A percentile compares a stretch with the other conserved stretches of the same genome.
Conservation (phyloP, 129 eudicot species). For the Kitagawia praeruptora region DNA sequence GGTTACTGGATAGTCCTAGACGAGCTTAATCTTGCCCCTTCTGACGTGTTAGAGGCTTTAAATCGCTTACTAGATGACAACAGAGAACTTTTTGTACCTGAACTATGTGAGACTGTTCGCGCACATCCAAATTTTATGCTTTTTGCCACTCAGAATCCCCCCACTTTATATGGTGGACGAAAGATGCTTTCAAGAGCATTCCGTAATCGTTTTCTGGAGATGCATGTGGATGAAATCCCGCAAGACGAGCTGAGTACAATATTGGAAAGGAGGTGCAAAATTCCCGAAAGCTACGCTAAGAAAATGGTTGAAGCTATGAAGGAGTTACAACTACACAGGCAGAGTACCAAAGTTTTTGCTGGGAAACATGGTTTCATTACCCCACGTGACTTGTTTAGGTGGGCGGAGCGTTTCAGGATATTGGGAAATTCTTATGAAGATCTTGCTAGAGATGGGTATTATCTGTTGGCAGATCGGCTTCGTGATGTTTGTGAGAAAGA, state of each 20-base stretch:
- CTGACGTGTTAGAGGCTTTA: constrained; percentile 93
- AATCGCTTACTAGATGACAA: constrained; percentile 92
- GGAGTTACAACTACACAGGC: constrained; percentile 79
- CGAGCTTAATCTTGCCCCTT: constrained; percentile 94
- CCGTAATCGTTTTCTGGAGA: constrained; percentile 92
- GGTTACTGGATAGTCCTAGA: constrained; percentile 96
- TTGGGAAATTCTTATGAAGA: constrained; percentile 62
- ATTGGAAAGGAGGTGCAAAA: constrained; percentile 58
- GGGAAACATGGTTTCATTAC: constrained; percentile 95
- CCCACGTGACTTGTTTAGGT: constrained; percentile 94
- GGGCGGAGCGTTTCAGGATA: constrained; percentile 75
- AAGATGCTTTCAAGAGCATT: constrained; percentile 96
- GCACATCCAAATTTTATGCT: constrained; percentile 90
- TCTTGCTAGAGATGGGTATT: constrained; percentile 81
- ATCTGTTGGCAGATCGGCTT: constrained; percentile 82
- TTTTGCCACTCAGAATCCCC: constrained; percentile 99
- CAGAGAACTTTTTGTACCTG: constrained; percentile 90
- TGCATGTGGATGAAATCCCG: constrained; percentile 96
- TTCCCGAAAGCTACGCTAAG: constrained; percentile 61
- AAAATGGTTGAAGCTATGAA: constrained; percentile 87
- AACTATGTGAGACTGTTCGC: constrained; percentile 59
- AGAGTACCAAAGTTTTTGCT: constrained; percentile 87
- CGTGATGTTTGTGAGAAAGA: constrained; percentile 68
- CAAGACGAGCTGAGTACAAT: constrained; percentile 64
- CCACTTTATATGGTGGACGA: constrained; percentile 87